Evolutionary conservation across 352 stramenopile genomes (phyloP).

Genomic region (Globisporangium nunn): DNA sequence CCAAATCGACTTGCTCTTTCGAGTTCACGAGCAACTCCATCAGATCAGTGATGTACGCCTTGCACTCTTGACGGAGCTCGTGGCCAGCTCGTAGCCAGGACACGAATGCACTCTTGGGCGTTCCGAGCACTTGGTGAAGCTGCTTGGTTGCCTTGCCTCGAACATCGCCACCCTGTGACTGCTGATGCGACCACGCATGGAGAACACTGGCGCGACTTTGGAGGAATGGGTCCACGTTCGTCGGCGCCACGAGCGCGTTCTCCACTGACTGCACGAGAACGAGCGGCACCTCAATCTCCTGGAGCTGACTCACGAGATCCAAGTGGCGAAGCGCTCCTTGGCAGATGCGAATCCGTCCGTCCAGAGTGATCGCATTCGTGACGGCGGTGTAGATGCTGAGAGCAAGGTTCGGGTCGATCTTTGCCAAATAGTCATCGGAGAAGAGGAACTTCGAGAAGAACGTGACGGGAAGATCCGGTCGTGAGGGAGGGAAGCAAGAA

Average conservation of each 20-base stretch:
- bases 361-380: conserved; percentile 87
- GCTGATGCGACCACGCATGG: conserved; percentile 76
- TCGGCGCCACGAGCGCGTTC: conserved; percentile 78
- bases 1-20: conserved; percentile 18
- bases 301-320: conserved; percentile 52
- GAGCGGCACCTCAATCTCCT: conserved; percentile 59
- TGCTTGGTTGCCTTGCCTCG: conserved; percentile 45
- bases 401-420: conserved; percentile 82
- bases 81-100: conserved; percentile 86
- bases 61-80: conserved; percentile 85
- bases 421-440: conserved; percentile 80
- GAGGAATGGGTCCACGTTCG: conserved; percentile 89
- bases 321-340: conserved; percentile 71
- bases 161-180: conserved; percentile 35
- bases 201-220: conserved; percentile 62
- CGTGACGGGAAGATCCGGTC: conserved; percentile 81
- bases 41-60: conserved; percentile 72
- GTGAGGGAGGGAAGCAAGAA: conserved; percentile 59
- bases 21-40: conserved; percentile 73
- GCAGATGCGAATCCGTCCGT: conserved; percentile 79
- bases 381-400: conserved; percentile 92
- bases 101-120: conserved; percentile 69
- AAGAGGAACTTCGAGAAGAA: conserved; percentile 92
- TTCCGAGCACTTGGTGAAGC: conserved; percentile 40
- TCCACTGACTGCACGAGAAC: conserved; percentile 87